Evolutionary conservation across 768 basidiomycete genomes (phyloP).

Genomic region (Steccherinum ochraceum): DNA sequence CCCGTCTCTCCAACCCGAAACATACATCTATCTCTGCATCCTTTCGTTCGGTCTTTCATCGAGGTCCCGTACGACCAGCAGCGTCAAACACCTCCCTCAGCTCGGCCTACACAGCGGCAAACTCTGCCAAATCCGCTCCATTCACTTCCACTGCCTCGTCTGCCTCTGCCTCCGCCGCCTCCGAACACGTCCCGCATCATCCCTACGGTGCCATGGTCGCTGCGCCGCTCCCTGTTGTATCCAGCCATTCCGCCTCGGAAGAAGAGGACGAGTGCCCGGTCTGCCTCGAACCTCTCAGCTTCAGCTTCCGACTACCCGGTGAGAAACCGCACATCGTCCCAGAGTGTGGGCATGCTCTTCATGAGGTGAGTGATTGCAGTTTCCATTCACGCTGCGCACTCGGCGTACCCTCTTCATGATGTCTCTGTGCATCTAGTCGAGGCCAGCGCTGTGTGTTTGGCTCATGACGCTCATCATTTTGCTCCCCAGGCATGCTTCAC

Average conservation of each 20-base stretch:
- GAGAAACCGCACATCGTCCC: constrained; percentile 98
- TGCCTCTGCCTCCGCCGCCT: constrained; percentile 29
- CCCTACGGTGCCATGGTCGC: constrained; percentile 57
- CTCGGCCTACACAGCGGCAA: constrained; percentile 35
- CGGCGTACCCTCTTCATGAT: background rate
- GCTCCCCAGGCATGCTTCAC: constrained; percentile 83
- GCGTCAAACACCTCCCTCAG: constrained; percentile 46
- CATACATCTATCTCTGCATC: constrained; percentile 21
- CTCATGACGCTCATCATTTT: background rate
- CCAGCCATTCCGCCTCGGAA: constrained; percentile 46
- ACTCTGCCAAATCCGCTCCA: constrained; percentile 7
- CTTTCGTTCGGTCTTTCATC: constrained; percentile 49
- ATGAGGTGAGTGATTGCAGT: constrained; percentile 52
- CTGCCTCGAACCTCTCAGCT: constrained; percentile 91
- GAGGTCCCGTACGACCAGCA: constrained; percentile 31
- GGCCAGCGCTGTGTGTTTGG: too few species aligned
- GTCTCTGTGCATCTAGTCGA: background rate
- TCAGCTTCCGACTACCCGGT: constrained; percentile 87
- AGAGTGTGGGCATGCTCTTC: constrained; percentile 96
- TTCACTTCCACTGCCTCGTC: constrained; percentile 16
- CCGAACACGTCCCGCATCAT: constrained; percentile 33
- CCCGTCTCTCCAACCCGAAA: constrained; percentile 9
- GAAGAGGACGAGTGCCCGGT: constrained; percentile 94
- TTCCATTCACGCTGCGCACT: background rate
- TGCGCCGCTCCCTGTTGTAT: constrained; percentile 68